Base-by-base conservation (phyloP, 1,284 basidiomycete species). In the Cryptococcus sp. region DNA sequence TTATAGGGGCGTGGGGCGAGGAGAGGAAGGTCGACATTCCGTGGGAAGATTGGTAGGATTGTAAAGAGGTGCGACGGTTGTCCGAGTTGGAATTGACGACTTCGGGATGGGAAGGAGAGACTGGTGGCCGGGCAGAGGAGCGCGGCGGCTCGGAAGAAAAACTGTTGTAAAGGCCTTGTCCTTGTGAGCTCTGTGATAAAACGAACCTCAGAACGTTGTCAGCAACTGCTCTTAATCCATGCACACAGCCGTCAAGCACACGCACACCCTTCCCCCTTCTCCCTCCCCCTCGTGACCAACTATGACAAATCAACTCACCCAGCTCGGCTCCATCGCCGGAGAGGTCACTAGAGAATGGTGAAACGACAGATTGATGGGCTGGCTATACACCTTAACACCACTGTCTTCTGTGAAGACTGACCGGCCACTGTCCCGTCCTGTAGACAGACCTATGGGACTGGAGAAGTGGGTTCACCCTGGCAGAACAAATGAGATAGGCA, bases 271-370 rank as follows among this genome's bases (percentile, higher is more conserved):
- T 12, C 23, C 20, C 12, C 33, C 8, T 21, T 23, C 15, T 15
- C 15, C 36, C 11, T 8, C n/a, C 1, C 18, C 12, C 24, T 39
- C 36, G 36, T n/a, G 35, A 39, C 2, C 15, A 36, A 28, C n/a
- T n/a, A n/a, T 6, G 6, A 33, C 28, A 33, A 9, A 33, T 33
- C 4, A 33, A 63, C 65, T 62, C 40, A 67, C 65, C 65, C 65
- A 67, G 53, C 59, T 65, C 43, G 58, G 62, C 60, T 67, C 65
- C 65, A 67, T 67, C 46, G 45, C 53, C 28, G 28, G 9, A 33
- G 28, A 33, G 28, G 9, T 33, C 28, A 9, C 28, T 4, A 9
- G 28, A 33, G 28, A 9, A 33, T 33, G 28, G 4, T 33, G 28
- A 9, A 33, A 33, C 28, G 9, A 33, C 28, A 33, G 28, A 33